A percentile compares a stretch with the other conserved stretches of the same genome.
These are phyloP conservation scores for Dioszegia crocea DNA, from an alignment of 768 basidiomycete species.

Conservation along the genomic window DNA sequence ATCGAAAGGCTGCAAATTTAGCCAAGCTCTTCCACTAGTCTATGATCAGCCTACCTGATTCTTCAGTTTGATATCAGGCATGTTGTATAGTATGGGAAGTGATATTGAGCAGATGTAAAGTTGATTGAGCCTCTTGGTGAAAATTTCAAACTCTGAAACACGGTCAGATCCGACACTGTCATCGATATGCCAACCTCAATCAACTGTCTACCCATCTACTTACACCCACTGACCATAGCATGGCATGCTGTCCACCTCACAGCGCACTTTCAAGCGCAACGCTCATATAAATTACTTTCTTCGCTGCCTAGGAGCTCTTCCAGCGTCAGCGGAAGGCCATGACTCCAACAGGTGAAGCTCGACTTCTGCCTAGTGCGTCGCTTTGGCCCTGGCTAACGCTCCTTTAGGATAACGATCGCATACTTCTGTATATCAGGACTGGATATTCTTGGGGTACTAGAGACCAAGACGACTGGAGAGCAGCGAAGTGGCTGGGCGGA, in stretches of 20 bases:
- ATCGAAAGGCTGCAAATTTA: slow-evolving; percentile 78
- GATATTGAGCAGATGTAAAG: too few species aligned
- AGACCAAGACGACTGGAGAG: slow-evolving; percentile 53
- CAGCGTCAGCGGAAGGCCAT: slow-evolving; percentile 62
- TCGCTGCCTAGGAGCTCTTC: slow-evolving; percentile 68
- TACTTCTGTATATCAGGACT: slow-evolving; percentile 86
- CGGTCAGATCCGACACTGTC: too few species aligned
- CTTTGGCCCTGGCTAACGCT: slow-evolving; percentile 10
- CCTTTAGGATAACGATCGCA: slow-evolving; percentile 66
- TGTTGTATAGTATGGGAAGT: slow-evolving; percentile 5
- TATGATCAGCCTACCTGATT: slow-evolving; percentile 38
- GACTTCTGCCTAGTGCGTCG: neutral
- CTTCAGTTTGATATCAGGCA: slow-evolving; percentile 47
- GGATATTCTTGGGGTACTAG: slow-evolving; percentile 64
- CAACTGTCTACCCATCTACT: too few species aligned
- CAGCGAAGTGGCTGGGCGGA: slow-evolving; percentile 66
- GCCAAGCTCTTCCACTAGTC: slow-evolving; percentile 10
- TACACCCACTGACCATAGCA: neutral
- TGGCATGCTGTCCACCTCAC: slow-evolving; percentile 1
- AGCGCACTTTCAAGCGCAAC: slow-evolving; percentile 49
- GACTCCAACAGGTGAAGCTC: slow-evolving; percentile 66
- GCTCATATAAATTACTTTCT: slow-evolving; percentile 65
- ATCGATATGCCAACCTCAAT: too few species aligned
- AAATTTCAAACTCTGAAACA: slow-evolving; percentile 7
- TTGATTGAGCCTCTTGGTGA: too few species aligned